Evolutionary conservation across 140 eudicot species (phyloP).

Genomic region (Oenanthe javanica): DNA sequence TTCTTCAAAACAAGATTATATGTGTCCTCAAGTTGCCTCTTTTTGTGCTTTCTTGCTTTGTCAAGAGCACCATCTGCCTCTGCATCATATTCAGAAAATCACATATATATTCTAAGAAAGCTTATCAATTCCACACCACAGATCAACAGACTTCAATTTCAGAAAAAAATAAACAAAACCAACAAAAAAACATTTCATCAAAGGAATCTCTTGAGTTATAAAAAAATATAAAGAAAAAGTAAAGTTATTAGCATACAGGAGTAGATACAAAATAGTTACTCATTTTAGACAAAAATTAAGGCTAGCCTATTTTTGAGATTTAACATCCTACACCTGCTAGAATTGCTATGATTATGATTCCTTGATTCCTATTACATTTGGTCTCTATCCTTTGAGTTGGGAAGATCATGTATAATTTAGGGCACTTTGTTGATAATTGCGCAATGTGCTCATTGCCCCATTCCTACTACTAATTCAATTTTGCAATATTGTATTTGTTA

Average conservation of each 20-base stretch:
- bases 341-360: too few relatives aligned
- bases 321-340: background rate
- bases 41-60: conserved; percentile 94
- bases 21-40: conserved; percentile 96
- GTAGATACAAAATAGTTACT: background rate
- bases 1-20: conserved; percentile 80
- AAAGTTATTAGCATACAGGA: background rate
- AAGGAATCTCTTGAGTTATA: background rate
- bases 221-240: background rate
- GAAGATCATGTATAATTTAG: background rate
- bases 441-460: background rate
- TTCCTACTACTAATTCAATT: background rate
- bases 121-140: conserved; percentile 9
- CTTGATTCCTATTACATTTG: background rate
- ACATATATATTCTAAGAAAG: background rate
- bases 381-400: background rate
- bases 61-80: conserved; percentile 99
- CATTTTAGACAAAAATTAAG: background rate
- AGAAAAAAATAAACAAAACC: background rate
- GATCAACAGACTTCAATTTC: background rate
- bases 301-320: background rate
- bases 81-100: conserved; percentile 28
- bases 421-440: background rate
- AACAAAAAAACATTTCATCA: background rate
- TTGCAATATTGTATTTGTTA: background rate